Percentiles rank a stretch among this genome's conserved stretches.
Conservation (phyloP, 352 stramenopile genomes). For the Blastocystis sp. region DNA sequence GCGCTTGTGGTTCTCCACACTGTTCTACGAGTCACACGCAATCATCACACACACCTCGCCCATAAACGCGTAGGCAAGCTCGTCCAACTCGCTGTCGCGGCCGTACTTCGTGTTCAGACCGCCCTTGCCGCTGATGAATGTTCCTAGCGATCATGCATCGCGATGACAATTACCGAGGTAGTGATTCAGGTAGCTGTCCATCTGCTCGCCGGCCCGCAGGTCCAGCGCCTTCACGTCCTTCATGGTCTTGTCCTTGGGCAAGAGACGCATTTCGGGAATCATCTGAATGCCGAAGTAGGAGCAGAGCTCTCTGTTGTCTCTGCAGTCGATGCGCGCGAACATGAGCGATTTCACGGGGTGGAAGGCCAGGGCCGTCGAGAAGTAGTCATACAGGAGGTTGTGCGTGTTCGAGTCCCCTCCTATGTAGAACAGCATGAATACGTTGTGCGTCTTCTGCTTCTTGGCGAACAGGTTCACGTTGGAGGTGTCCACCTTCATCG, state of each 20-base stretch:
- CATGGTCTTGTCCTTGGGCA: neutral
- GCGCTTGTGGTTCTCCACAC: neutral
- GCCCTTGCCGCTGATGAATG: slow-evolving; percentile 11
- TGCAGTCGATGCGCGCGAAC: slow-evolving; percentile 32
- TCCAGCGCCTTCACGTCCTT: neutral
- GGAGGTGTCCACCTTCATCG: neutral
- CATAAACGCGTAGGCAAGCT: slow-evolving; percentile 26
- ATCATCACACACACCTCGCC: neutral
- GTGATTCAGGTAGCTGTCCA: slow-evolving; percentile 32
- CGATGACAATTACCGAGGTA: neutral
- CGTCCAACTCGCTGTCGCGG: slow-evolving; percentile 13
- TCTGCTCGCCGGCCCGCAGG: slow-evolving; percentile 2
- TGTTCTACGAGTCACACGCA: neutral
- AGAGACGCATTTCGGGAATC: slow-evolving; percentile 24
- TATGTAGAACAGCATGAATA: slow-evolving; percentile 31
- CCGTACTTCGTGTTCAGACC: slow-evolving; percentile 45
- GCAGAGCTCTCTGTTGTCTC: neutral
- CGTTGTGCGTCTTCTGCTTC: slow-evolving; percentile 19
- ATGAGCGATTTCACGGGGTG: slow-evolving; percentile 24
- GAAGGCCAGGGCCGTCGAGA: slow-evolving; percentile 6
- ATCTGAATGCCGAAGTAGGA: slow-evolving; percentile 2
- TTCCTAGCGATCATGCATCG: neutral
- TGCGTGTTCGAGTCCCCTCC: neutral
- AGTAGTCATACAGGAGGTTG: neutral
- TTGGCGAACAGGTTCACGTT: slow-evolving; percentile 3